These are phyloP conservation scores for Coemansia sp. DNA, from an alignment of 192 early-diverging fungal species.

Conservation along the genomic window DNA sequence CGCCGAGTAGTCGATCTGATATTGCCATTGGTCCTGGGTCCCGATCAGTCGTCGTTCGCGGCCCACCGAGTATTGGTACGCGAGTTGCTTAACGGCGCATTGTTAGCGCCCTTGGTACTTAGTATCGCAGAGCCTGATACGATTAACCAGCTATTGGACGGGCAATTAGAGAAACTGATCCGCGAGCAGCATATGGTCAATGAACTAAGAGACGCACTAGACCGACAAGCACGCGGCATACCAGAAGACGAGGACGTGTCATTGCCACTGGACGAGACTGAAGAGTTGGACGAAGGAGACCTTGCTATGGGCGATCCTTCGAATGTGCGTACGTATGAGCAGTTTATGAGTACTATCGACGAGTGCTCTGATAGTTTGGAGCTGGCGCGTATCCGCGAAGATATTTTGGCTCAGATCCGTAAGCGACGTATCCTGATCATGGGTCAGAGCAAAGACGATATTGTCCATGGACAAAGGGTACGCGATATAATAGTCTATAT, in stretches of 20 bases:
- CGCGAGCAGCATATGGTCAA: constrained; percentile 70
- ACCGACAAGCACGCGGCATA: constrained; percentile 60
- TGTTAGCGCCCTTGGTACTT: constrained; percentile 72
- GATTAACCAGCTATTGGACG: constrained; percentile 81
- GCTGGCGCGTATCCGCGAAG: constrained; percentile 68
- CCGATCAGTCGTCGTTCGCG: constrained; percentile 61
- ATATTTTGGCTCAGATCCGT: constrained; percentile 74
- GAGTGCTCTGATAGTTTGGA: constrained; percentile 65
- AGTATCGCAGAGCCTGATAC: constrained; percentile 84
- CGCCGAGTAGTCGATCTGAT: constrained; percentile 65
- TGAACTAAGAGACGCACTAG: constrained; percentile 69
- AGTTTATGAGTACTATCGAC: constrained; percentile 76
- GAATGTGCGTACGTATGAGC: constrained; percentile 64
- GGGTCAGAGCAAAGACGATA: constrained; percentile 70
- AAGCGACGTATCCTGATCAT: constrained; percentile 64
- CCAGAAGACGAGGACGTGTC: background rate
- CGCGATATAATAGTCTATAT: constrained; percentile 74
- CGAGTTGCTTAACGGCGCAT: constrained; percentile 72
- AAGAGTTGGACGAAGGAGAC: background rate
- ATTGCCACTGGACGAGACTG: constrained; percentile 5
- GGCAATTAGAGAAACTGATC: constrained; percentile 56
- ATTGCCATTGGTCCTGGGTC: constrained; percentile 67
- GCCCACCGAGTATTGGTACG: constrained; percentile 69
- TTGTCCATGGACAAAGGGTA: constrained; percentile 81
- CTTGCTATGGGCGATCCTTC: too few species aligned